Conservation (phyloP, 148 eudicot species). For the Rhododendron williamsianum region DNA sequence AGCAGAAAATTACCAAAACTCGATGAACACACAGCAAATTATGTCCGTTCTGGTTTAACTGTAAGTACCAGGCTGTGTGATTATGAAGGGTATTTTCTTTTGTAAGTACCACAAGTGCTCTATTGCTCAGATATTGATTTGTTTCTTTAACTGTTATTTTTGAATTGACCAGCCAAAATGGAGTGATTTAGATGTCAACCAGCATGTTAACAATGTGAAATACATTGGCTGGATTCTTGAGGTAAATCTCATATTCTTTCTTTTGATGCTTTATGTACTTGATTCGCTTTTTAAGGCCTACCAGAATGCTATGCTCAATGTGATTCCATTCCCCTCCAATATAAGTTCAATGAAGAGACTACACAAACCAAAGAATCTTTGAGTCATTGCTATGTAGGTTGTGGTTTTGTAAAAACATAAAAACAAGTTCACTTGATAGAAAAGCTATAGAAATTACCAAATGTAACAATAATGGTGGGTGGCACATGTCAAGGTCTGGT, state of each 20-base stretch:
- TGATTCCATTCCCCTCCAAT: background rate
- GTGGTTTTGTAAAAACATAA: background rate
- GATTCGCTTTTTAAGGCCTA: background rate
- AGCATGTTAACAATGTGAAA: slow-evolving; percentile 97
- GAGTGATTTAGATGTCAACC: slow-evolving; percentile 96
- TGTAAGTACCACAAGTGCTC: background rate
- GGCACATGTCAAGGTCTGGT: background rate
- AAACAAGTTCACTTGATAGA: background rate
- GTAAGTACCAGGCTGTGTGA: slow-evolving; percentile 38
- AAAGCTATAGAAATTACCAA: background rate
- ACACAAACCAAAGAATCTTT: background rate
- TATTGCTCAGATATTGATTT: background rate
- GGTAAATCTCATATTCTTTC: slow-evolving; percentile 38
- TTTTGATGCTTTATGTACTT: background rate
- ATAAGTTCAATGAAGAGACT: slow-evolving; percentile 40
- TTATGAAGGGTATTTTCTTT: background rate
- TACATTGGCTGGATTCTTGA: slow-evolving; percentile 96
- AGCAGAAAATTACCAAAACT: slow-evolving; percentile 86
- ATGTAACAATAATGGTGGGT: background rate
- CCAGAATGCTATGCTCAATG: background rate
- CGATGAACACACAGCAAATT: slow-evolving; percentile 61
- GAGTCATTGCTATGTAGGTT: background rate
- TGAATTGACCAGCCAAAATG: slow-evolving; percentile 68
- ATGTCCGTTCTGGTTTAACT: slow-evolving; percentile 63
- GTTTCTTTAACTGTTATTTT: slow-evolving; percentile 6